These are phyloP conservation scores for Suhomyces xylopsoci DNA, from an alignment of 805 yeast genomes.

Conservation along the genomic window DNA sequence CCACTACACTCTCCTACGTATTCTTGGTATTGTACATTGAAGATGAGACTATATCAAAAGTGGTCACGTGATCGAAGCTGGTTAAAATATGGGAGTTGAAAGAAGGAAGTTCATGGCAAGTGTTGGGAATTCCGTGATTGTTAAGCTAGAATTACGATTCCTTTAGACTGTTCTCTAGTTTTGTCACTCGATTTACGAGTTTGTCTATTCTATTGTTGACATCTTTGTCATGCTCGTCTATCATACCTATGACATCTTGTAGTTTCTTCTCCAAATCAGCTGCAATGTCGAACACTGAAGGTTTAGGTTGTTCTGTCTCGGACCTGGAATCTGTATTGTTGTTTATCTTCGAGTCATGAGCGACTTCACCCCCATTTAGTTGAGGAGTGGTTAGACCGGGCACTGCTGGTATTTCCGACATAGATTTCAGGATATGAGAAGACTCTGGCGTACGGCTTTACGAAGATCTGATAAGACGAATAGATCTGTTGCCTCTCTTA, in stretches of 20 bases:
- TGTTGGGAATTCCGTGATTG: too few relatives aligned
- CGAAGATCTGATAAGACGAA: not conserved
- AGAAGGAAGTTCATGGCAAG: not conserved
- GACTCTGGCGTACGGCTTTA: not conserved
- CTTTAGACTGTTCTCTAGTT: slow-evolving; percentile 8
- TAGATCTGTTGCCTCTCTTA: not conserved
- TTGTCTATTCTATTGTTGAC: slow-evolving; percentile 24
- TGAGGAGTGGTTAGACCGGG: slow-evolving; percentile 35
- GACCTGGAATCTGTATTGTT: slow-evolving; percentile 3
- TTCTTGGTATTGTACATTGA: not conserved
- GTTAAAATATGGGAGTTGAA: not conserved
- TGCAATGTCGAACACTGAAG: slow-evolving; percentile 31
- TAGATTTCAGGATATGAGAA: not conserved
- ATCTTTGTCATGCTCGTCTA: slow-evolving; percentile 28
- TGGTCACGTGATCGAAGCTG: not conserved
- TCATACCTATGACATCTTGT: slow-evolving; percentile 15
- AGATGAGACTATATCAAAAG: not conserved
- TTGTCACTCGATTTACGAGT: slow-evolving; percentile 18
- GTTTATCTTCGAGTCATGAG: slow-evolving; percentile 2
- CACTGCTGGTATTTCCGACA: slow-evolving; percentile 6
- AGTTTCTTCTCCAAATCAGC: slow-evolving; percentile 29
- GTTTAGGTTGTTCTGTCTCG: slow-evolving; percentile 4
- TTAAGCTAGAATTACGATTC: not conserved
- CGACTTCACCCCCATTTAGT: slow-evolving; percentile 25
- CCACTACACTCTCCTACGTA: not conserved